phyloP scores from a whole-genome alignment of 2,329 filamentous ascomycete species.

The Pleomassaria siparia region DNA sequence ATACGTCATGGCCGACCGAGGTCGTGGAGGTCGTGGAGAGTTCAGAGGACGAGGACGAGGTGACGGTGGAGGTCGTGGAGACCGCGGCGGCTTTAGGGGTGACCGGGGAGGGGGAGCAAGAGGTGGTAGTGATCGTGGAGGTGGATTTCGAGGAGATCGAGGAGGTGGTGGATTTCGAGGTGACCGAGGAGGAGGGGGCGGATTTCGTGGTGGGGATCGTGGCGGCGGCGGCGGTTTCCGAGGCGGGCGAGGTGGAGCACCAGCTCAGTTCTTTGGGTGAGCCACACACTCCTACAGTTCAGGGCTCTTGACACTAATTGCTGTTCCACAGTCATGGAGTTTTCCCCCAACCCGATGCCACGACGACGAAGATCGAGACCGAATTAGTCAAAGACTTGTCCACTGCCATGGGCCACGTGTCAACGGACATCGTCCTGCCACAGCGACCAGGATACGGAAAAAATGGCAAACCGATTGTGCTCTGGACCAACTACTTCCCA shows the following conservation, averaged over 20 bases:
- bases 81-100: constrained; percentile 1
- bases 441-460: constrained; percentile 37
- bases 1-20: constrained; percentile 21
- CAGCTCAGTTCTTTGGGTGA: constrained; percentile 24
- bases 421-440: constrained; percentile 25
- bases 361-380: constrained; percentile 33
- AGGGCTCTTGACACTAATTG: constrained; percentile 18
- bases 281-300: constrained; percentile 2
- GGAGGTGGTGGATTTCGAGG: constrained; percentile 22
- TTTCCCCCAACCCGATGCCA: constrained; percentile 36
- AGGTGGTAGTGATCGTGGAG: constrained; percentile 11
- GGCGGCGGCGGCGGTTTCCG: constrained; percentile 3
- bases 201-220: background rate
- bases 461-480: constrained; percentile 38
- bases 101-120: constrained; percentile 4
- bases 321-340: constrained; percentile 23
- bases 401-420: constrained; percentile 22
- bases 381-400: constrained; percentile 31
- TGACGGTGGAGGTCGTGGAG: constrained; percentile 12
- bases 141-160: constrained; percentile 24
- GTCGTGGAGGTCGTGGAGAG: constrained; percentile 18
- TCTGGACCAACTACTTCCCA: constrained; percentile 47
- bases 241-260: constrained; percentile 8
- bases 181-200: constrained; percentile 23
- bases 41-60: constrained; percentile 12